A percentile compares a stretch with the other conserved stretches of the same genome.
Conservation (phyloP, 495 filamentous ascomycete genomes). For the Ramalina intermedia region DNA sequence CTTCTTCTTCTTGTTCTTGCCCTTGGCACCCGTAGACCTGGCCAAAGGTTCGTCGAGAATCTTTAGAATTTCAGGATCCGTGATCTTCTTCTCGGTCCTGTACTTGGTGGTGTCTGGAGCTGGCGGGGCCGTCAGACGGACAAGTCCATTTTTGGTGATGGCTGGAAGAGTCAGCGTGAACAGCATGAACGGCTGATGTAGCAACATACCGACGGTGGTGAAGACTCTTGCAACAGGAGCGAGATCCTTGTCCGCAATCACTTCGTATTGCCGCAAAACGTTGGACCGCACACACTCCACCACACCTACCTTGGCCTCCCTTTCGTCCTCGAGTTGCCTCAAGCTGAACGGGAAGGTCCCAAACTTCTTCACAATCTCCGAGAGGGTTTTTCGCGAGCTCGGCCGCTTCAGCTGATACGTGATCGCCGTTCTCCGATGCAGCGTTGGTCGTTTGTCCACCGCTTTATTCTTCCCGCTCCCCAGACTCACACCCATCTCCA, state of each 20-base stretch:
- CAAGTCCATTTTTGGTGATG: constrained; percentile 94
- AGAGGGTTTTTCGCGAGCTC: constrained; percentile 76
- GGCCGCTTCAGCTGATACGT: constrained; percentile 85
- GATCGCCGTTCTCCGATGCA: constrained; percentile 82
- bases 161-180: constrained; percentile 35
- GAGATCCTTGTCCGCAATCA: constrained; percentile 81
- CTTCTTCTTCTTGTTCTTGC: constrained; percentile 76
- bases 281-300: constrained; percentile 86
- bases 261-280: constrained; percentile 88
- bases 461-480: constrained; percentile 91
- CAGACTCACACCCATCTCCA: constrained; percentile 83
- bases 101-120: constrained; percentile 57
- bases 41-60: constrained; percentile 78
- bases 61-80: constrained; percentile 84
- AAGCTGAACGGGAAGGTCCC: constrained; percentile 95
- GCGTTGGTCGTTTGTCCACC: constrained; percentile 69
- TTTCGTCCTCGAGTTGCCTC: constrained; percentile 91
- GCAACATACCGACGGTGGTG: constrained; percentile 71
- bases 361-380: constrained; percentile 91
- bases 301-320: constrained; percentile 88
- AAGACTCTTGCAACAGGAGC: constrained; percentile 71
- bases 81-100: constrained; percentile 95
- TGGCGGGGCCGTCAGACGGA: constrained; percentile 63
- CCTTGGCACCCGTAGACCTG: constrained; percentile 58
- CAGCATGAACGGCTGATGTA: constrained; percentile 2